Evolutionary conservation across 768 basidiomycete species (phyloP), one percentile per base, ranked within the genome.

Genomic region (Leucocoprinus leucothites): DNA sequence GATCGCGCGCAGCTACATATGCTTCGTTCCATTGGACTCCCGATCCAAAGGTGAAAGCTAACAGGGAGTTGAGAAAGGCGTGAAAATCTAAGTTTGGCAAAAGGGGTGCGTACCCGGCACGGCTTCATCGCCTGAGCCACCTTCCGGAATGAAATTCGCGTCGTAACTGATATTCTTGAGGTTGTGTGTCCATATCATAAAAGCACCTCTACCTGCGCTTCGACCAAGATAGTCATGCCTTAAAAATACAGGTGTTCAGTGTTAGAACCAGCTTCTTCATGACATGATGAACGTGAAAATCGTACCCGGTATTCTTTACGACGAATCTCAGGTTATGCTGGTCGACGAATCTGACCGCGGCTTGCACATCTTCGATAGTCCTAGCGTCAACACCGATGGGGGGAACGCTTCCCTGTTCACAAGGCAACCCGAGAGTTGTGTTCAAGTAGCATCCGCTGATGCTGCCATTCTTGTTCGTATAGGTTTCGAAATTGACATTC

Each of bases 391-490:
- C 74, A 1, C 70, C 73, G 14, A 70, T 57, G 1, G 70, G 63
- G 1, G 78, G 71, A 1, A 78, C 68, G 46, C 70, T 73, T 16
- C 77, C 78, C 57, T 77, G 77, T 19, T 41, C 40, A 41, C 40
- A 80, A 7, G 73, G 69, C 19, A 67, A 42, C 4, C 71, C 72
- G 0, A 76, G 60, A 0, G 69, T 63, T 0, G 74, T 74, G 53
- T 82, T 74, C 40, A 19, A 35, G 81, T 79, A 82, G 70, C 82
- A 85, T 0, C 71, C 74, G 58, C 74, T 73, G 45, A 79, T 74
- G 44, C 76, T 79, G 26, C 74, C 79, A 62, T 78, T 79, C 42
- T 35, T 18, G 48, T 53, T 53, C 3, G 52, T 51, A 24, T 43
- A 58, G 6, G 53, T 36, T 16, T 60, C 58, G 19, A 60, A 62